Evolutionary conservation across 2,329 filamentous ascomycete species (phyloP), one percentile per base, ranked within the genome.

Genomic region (Ustilaginoidea virens): DNA sequence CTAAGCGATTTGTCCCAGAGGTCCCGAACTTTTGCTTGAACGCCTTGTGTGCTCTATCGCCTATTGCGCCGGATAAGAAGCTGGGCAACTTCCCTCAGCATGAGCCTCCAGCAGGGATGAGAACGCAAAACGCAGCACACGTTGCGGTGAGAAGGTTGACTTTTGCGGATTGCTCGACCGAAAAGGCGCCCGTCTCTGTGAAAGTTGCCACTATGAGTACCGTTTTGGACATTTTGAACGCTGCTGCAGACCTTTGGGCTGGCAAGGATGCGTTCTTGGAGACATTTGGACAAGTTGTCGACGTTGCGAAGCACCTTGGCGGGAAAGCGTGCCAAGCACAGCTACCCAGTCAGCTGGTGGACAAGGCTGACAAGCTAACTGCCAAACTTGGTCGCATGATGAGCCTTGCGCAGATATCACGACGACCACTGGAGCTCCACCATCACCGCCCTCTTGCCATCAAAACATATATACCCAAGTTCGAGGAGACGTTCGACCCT

Each of bases 401-500:
- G 35, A 55, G 64, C 9, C 58, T 77, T 29, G 66, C 82, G 2
- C 66, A 63, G 24, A 62, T 78, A 13, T 56, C 65, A 23, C 82
- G 86, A 22, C 74, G 80, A 7, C 82, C 85, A 2, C 71, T 96
- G 17, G 70, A 83, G 44, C 71, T 98, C 3, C 90, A 98, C 58
- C 69, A 90, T 55, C 90, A 98, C 62, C 69, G 69, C 1, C 83
- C 86, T 0, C 67, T 92, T 3, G 77, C 90, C 14, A 92, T 96
- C 61, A 86, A 87, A 53, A 75, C 74, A 6, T 76, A 71, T 33
- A 74, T 94, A 26, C 90, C 90, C 54, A 93, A 92, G 54, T 98
- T 96, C 58, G 90, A 96, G 58, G 87, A 94, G 50, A 68, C 71
- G 33, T 98, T 85, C 68, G 90, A 92, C 52, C 90, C 90, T 3